These are phyloP conservation scores for Arthrobotrys pseudoclavata DNA, from an alignment of 2,329 filamentous ascomycete species.

Conservation along the genomic window DNA sequence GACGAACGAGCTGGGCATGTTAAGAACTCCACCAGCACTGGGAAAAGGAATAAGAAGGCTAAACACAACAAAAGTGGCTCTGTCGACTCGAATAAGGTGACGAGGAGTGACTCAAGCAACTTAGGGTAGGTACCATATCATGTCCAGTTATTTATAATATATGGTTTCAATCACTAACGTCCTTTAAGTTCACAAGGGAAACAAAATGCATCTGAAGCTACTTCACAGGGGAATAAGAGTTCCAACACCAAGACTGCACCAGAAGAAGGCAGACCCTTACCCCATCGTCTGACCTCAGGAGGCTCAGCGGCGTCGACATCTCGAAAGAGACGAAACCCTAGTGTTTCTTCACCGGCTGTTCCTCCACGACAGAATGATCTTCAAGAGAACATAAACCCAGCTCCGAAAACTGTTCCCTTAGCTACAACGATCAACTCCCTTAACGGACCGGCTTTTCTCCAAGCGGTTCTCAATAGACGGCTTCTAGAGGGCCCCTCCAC, in stretches of 20 bases:
- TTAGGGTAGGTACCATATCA: slow-evolving; percentile 8
- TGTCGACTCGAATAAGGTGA: slow-evolving; percentile 21
- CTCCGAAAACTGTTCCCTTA: background rate
- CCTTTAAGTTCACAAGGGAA: slow-evolving; percentile 23
- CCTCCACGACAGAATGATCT: slow-evolving; percentile 2
- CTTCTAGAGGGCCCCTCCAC: background rate
- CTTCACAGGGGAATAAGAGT: slow-evolving; percentile 13
- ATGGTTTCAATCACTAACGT: background rate
- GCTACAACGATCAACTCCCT: background rate
- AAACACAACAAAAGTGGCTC: slow-evolving; percentile 34
- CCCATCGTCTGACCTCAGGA: slow-evolving; percentile 7
- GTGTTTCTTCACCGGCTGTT: slow-evolving; percentile 5
- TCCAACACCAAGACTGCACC: background rate
- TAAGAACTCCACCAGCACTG: slow-evolving; percentile 20
- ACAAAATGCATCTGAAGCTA: background rate
- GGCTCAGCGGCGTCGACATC: background rate
- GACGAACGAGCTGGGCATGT: slow-evolving; percentile 7
- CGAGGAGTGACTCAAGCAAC: slow-evolving; percentile 20
- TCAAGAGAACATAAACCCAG: background rate
- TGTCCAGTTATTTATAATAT: background rate
- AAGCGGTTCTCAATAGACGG: background rate
- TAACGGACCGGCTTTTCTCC: background rate
- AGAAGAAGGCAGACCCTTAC: slow-evolving; percentile 12
- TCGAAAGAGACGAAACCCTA: slow-evolving; percentile 20
- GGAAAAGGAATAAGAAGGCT: slow-evolving; percentile 18